Percentiles rank a stretch among this genome's conserved stretches.
These are phyloP conservation scores for Ambrosiella beaveri DNA, from an alignment of 2,329 filamentous ascomycete species.

Conservation along the genomic window DNA sequence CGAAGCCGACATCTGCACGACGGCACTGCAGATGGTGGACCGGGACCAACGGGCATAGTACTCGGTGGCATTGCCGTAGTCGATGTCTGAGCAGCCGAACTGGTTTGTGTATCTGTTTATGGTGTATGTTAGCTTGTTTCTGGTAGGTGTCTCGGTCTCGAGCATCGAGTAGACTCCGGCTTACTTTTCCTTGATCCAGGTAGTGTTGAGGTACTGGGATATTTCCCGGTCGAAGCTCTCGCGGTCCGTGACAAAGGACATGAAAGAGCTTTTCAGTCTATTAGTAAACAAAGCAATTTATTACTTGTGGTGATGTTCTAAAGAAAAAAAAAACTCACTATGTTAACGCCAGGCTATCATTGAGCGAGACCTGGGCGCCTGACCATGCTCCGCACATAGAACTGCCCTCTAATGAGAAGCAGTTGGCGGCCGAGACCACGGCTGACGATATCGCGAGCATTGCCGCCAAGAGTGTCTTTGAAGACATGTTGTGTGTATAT, in stretches of 20 bases:
- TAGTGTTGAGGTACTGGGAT: conserved; percentile 51
- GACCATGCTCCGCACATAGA: conserved; percentile 12
- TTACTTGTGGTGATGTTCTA: background rate
- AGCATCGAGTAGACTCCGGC: conserved; percentile 17
- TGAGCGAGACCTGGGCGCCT: conserved; percentile 9
- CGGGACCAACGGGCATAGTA: conserved; percentile 89
- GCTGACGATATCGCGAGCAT: conserved; percentile 6
- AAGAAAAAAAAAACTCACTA: conserved; percentile 8
- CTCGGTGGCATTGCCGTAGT: conserved; percentile 60
- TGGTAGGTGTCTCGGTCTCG: background rate
- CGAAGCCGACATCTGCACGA: conserved; percentile 72
- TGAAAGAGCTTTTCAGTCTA: conserved; percentile 51
- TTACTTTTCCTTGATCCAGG: conserved; percentile 65
- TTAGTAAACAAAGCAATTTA: background rate
- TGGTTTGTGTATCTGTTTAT: conserved; percentile 54
- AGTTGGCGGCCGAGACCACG: conserved; percentile 9
- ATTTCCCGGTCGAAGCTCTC: conserved; percentile 64
- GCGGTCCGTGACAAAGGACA: conserved; percentile 61
- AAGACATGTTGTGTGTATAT: background rate
- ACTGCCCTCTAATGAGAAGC: conserved; percentile 9
- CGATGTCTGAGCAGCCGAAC: conserved; percentile 63
- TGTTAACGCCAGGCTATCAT: conserved; percentile 7
- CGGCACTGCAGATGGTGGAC: conserved; percentile 79
- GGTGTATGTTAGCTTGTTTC: background rate
- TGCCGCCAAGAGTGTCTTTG: conserved; percentile 8